phyloP scores from a whole-genome alignment of 768 basidiomycete genomes.

The Lactarius vividus region DNA sequence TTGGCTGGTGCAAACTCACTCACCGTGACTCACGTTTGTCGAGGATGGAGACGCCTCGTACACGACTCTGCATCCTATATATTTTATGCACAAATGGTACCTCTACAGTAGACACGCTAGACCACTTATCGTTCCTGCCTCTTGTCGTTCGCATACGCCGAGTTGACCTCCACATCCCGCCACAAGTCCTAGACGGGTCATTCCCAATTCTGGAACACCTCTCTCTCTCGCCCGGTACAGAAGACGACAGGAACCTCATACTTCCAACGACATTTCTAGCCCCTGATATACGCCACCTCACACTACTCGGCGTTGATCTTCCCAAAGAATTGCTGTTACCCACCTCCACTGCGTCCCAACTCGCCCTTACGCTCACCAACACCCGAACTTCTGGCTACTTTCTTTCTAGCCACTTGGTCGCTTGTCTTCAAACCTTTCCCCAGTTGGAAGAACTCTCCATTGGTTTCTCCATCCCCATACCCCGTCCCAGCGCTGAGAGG shows the following conservation, averaged over 20 bases:
- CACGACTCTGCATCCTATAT: neutral
- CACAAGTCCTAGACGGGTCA: neutral
- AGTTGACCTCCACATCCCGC: neutral
- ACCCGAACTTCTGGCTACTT: neutral
- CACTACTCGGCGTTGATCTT: neutral
- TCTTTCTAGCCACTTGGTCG: neutral
- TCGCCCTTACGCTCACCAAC: neutral
- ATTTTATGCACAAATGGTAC: too few relatives aligned
- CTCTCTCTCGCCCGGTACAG: neutral
- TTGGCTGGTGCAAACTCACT: too few relatives aligned
- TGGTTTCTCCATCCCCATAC: neutral
- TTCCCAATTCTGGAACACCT: neutral
- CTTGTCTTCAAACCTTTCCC: neutral
- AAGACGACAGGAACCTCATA: neutral
- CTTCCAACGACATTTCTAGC: neutral
- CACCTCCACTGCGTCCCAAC: neutral
- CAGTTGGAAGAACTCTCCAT: neutral
- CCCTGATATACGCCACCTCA: neutral
- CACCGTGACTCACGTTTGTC: too few relatives aligned
- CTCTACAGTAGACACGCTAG: too few relatives aligned
- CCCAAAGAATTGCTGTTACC: neutral
- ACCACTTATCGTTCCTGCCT: neutral
- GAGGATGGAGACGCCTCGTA: neutral
- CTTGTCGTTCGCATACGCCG: neutral
- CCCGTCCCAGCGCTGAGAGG: neutral